Evolutionary conservation across 1,139 yeast genomes (phyloP).

Genomic region (Lodderomyces parapsilosis): DNA sequence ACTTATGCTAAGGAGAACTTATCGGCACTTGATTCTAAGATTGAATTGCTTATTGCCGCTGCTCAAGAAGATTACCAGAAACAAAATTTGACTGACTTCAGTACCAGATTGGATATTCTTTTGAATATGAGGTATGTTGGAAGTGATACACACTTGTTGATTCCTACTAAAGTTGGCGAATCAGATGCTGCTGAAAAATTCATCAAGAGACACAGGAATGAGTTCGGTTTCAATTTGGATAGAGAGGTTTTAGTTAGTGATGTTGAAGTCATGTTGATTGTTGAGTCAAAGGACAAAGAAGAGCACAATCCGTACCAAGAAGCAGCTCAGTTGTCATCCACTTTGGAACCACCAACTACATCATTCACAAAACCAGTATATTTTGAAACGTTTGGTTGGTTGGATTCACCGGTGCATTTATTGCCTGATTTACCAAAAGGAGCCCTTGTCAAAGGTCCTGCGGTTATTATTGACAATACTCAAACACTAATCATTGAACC

Average conservation of each 20-base stretch:
- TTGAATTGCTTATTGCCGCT: constrained; percentile 21
- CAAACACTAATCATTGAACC: constrained; percentile 86
- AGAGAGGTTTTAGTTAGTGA: constrained; percentile 73
- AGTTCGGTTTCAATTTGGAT: constrained; percentile 43
- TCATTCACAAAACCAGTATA: constrained; percentile 21
- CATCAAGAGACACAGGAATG: constrained; percentile 32
- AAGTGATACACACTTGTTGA: constrained; percentile 82
- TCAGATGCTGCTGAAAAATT: constrained; percentile 28
- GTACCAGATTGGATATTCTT: constrained; percentile 52
- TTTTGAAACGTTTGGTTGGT: constrained; percentile 44
- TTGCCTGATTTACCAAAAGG: constrained; percentile 56
- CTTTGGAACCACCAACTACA: constrained; percentile 5
- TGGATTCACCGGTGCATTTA: constrained; percentile 49
- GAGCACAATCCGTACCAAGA: constrained; percentile 36
- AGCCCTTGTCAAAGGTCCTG: constrained; percentile 65
- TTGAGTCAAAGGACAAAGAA: constrained; percentile 30
- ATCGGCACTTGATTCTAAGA: constrained; percentile 23
- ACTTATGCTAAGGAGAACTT: constrained; percentile 21
- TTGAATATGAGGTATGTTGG: constrained; percentile 83
- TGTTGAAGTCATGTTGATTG: constrained; percentile 55
- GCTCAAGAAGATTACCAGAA: constrained; percentile 33
- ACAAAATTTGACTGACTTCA: constrained; percentile 27
- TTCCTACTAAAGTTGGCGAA: constrained; percentile 27
- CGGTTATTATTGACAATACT: constrained; percentile 79
- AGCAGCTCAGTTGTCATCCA: constrained; percentile 14